Base-by-base conservation (phyloP, 2,329 filamentous ascomycete genomes). In the Ciborinia camelliae region DNA sequence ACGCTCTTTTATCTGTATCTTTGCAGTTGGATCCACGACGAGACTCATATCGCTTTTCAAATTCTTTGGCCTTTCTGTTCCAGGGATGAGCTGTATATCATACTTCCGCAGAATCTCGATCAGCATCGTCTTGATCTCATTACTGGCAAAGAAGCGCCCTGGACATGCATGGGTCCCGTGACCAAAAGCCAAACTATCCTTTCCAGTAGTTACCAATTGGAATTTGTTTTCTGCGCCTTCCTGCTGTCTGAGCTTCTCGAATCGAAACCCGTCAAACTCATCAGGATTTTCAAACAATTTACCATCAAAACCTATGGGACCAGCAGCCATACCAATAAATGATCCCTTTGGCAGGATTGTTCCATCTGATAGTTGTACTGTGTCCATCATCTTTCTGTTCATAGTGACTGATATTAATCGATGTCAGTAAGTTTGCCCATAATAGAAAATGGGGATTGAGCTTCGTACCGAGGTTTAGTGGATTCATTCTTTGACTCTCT, bases 121-220 rank as follows among this genome's bases (percentile, higher is more conserved):
- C 12, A 77, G 58, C 23, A 72, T 54, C 28, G 75, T 68, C 41
- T 79, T 39, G 78, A 73, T 71, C 77, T 75, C 47, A 73, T 74
- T 39, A 71, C 74, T 15, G 74, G 76, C 52, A 4, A 78, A 73
- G 69, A 79, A 80, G 0, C 78, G 71, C 0, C 79, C 78, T 0
- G 79, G 79, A 26, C 79, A 80, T 9, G 77, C 77, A 59, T 79
- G 76, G 45, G 73, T 71, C 28, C 78, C 78, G 60, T 79, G 73
- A 2, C 78, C 78, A 63, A 79, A 80, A 23, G 64, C 43, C 37
- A 75, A 68, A 48, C 69, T 73, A 3, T 74, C 70, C 41, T 65
- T 45, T 23, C 58, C 72, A 4, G 75, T 77, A 5, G 75, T 74
- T 5, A 74, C 73, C 37, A 77, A 72, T 65, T 78, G 68, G 37